These are phyloP conservation scores for Exophiala spinifera DNA, from an alignment of 2,329 filamentous ascomycete species.

Conservation along the genomic window DNA sequence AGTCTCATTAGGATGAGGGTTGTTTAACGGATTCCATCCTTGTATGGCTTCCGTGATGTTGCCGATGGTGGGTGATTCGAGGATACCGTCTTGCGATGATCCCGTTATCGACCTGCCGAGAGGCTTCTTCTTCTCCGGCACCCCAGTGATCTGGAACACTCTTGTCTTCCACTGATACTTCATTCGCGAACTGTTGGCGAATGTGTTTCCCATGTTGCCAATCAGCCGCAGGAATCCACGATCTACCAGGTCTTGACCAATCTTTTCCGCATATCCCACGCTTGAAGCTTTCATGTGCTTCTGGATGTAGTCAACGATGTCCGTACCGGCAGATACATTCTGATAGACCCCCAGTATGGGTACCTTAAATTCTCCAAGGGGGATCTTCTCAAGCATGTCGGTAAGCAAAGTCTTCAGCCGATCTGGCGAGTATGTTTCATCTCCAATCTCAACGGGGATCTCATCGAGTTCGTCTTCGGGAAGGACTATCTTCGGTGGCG, in stretches of 20 bases:
- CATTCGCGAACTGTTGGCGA: constrained; percentile 96
- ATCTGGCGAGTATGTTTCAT: constrained; percentile 78
- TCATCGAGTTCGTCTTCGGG: constrained; percentile 66
- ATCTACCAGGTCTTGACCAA: constrained; percentile 86
- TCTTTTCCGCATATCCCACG: constrained; percentile 86
- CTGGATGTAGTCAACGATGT: constrained; percentile 94
- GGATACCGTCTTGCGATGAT: constrained; percentile 52
- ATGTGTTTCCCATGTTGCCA: constrained; percentile 90
- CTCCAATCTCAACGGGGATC: constrained; percentile 83
- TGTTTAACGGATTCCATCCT: constrained; percentile 91
- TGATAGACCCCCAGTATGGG: constrained; percentile 92
- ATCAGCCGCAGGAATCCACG: constrained; percentile 85
- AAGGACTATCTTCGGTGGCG: constrained; percentile 75
- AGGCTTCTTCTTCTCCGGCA: constrained; percentile 80
- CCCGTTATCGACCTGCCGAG: constrained; percentile 73
- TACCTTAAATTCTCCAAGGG: constrained; percentile 87
- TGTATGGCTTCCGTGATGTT: constrained; percentile 84
- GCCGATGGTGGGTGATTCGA: constrained; percentile 77
- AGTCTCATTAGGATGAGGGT: constrained; percentile 88
- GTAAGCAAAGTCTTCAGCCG: constrained; percentile 86
- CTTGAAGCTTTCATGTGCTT: constrained; percentile 79
- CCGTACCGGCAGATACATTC: constrained; percentile 85
- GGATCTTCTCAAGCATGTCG: constrained; percentile 83
- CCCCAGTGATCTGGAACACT: constrained; percentile 80
- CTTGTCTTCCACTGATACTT: constrained; percentile 96